These are phyloP conservation scores for Malassezia sympodialis DNA, from an alignment of 1,284 basidiomycete genomes.

Conservation along the genomic window DNA sequence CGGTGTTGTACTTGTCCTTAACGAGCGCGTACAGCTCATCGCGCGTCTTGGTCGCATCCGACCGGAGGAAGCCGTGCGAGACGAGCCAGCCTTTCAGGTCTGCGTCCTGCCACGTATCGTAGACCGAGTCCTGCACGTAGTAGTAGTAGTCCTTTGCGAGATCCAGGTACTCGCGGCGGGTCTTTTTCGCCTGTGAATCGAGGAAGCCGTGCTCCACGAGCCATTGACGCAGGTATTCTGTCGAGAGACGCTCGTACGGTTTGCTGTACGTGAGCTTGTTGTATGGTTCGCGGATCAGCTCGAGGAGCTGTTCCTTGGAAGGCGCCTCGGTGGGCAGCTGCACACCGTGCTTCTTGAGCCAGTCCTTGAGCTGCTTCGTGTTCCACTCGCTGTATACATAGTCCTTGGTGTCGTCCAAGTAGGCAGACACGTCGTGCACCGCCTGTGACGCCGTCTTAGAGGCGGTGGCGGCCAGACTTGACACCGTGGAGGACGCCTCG, in stretches of 20 bases:
- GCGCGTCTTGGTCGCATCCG: slow-evolving; percentile 28
- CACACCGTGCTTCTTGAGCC: slow-evolving; percentile 31
- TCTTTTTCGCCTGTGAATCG: slow-evolving; percentile 29
- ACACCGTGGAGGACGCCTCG: slow-evolving; percentile 7
- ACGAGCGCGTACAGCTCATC: slow-evolving; percentile 33
- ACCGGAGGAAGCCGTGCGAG: slow-evolving; percentile 34
- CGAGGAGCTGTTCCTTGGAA: slow-evolving; percentile 34
- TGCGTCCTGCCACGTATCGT: slow-evolving; percentile 37
- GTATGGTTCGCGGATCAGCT: slow-evolving; percentile 30
- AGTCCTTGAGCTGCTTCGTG: slow-evolving; percentile 32
- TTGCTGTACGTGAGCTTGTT: neutral
- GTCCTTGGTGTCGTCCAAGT: slow-evolving; percentile 38
- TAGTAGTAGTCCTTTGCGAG: slow-evolving; percentile 43
- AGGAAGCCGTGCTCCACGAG: slow-evolving; percentile 40
- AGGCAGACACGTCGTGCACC: neutral
- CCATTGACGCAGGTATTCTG: slow-evolving; percentile 46
- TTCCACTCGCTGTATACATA: slow-evolving; percentile 44
- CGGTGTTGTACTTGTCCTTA: slow-evolving; percentile 29
- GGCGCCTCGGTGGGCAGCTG: slow-evolving; percentile 35
- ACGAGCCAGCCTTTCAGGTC: slow-evolving; percentile 39
- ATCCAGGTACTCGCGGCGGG: slow-evolving; percentile 33
- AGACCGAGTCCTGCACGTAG: slow-evolving; percentile 30
- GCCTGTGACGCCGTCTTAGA: slow-evolving; percentile 5
- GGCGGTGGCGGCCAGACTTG: slow-evolving; percentile 6
- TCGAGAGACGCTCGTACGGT: slow-evolving; percentile 40